phyloP scores from a whole-genome alignment of 257 asterid genomes.

The Petunia axillaris region DNA sequence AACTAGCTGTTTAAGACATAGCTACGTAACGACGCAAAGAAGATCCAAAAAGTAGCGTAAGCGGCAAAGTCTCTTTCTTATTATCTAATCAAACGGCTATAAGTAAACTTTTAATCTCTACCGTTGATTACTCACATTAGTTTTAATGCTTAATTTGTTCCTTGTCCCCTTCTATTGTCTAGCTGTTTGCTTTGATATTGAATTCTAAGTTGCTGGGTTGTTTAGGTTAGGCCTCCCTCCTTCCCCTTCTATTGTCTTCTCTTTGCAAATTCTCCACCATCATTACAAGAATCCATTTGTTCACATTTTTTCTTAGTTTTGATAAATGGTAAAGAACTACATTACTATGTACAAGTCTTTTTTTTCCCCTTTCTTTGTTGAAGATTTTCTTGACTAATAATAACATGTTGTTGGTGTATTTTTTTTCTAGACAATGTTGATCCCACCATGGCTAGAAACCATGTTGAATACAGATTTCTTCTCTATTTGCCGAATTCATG shows the following conservation, averaged over 20 bases:
- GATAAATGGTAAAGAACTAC: neutral
- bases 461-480: constrained; percentile 67
- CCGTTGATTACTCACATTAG: too few relatives aligned
- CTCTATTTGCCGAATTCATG: constrained; percentile 70
- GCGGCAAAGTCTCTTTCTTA: too few relatives aligned
- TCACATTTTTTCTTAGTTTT: constrained; percentile 22
- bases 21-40: too few relatives aligned
- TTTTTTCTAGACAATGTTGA: constrained; percentile 46
- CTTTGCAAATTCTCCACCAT: constrained; percentile 33
- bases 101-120: too few relatives aligned
- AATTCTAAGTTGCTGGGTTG: constrained; percentile 80
- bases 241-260: constrained; percentile 18
- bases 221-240: constrained; percentile 65
- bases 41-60: too few relatives aligned
- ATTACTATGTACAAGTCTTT: too few relatives aligned
- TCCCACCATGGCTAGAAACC: constrained; percentile 88
- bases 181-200: constrained; percentile 43
- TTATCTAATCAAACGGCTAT: too few relatives aligned
- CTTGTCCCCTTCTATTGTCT: too few relatives aligned
- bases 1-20: too few relatives aligned
- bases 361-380: neutral
- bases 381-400: neutral
- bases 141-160: too few relatives aligned
- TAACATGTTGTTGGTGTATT: too few relatives aligned
- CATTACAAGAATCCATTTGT: constrained; percentile 41